phyloP scores from a whole-genome alignment of 805 yeast genomes.

The Starmerella geochares region DNA sequence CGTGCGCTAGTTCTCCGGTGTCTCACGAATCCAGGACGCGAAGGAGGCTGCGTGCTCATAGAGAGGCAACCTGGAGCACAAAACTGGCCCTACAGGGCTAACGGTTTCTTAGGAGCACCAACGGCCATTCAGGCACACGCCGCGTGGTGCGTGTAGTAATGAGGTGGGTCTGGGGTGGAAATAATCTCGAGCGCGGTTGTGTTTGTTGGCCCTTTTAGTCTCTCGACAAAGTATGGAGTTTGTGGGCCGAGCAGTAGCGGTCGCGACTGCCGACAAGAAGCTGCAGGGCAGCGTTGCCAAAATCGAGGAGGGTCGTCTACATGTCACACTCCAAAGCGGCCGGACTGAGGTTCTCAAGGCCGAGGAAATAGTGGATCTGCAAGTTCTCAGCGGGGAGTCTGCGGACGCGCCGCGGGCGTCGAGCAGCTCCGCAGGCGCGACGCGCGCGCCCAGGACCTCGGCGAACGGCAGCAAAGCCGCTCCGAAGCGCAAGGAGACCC shows the following conservation, averaged over 20 bases:
- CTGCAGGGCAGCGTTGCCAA: conserved; percentile 1
- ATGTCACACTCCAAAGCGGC: not conserved
- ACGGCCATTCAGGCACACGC: too few species aligned
- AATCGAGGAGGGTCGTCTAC: conserved; percentile 5
- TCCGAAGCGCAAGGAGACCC: not conserved
- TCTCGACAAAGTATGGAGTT: not conserved
- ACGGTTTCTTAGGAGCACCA: too few species aligned
- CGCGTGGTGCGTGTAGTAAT: not conserved
- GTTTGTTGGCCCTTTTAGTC: not conserved
- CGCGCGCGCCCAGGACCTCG: not conserved
- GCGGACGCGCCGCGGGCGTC: not conserved
- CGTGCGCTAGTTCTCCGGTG: too few species aligned
- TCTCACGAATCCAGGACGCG: too few species aligned
- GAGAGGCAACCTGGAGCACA: too few species aligned
- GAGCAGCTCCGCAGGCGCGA: not conserved
- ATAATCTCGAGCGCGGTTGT: not conserved
- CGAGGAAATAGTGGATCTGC: conserved; percentile 3
- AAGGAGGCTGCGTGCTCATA: too few species aligned
- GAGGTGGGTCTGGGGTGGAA: not conserved
- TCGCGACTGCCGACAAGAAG: not conserved
- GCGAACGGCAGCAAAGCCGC: not conserved
- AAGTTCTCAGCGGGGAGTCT: not conserved
- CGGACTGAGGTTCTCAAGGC: not conserved
- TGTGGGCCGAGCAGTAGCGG: conserved; percentile 7
- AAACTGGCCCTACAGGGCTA: too few species aligned